Evolutionary conservation across 2,329 filamentous ascomycete species (phyloP).

Genomic region (Stagonosporopsis chrysanthemi): DNA sequence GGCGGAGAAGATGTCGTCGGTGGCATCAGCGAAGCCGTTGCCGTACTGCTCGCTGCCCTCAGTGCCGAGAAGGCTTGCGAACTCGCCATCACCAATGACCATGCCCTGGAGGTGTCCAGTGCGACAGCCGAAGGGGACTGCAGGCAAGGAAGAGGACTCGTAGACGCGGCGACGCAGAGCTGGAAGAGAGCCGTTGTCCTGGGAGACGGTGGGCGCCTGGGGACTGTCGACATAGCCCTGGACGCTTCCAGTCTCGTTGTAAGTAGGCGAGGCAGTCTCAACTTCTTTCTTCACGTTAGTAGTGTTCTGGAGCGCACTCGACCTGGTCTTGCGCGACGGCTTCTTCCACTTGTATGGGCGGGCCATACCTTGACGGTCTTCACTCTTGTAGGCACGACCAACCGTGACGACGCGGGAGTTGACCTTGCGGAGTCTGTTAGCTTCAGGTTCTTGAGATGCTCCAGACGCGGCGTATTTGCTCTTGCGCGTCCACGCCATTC

Average conservation of each 20-base stretch:
- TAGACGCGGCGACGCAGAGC: background rate
- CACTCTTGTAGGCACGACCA: background rate
- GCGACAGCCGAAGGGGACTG: background rate
- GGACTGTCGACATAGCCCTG: background rate
- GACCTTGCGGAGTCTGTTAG: slow-evolving; percentile 17
- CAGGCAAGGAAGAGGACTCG: background rate
- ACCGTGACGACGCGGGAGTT: slow-evolving; percentile 16
- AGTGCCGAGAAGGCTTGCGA: background rate
- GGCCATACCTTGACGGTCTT: slow-evolving; percentile 8
- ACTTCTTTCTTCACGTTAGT: slow-evolving; percentile 3
- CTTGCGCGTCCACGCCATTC: slow-evolving; percentile 37
- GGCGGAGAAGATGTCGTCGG: slow-evolving; percentile 44
- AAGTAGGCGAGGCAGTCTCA: background rate
- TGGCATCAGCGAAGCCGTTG: slow-evolving; percentile 33
- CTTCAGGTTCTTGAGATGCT: slow-evolving; percentile 7
- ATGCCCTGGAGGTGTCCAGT: slow-evolving; percentile 7
- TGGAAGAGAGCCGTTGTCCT: background rate
- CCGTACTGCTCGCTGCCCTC: slow-evolving; percentile 2
- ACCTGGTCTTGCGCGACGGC: background rate
- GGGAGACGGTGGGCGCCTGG: background rate
- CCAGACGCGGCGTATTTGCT: slow-evolving; percentile 13
- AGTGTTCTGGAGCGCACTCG: background rate
- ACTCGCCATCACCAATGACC: background rate
- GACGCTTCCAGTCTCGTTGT: background rate
- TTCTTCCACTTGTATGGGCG: slow-evolving; percentile 16